Base-by-base conservation (phyloP, 2,329 filamentous ascomycete species). In the Lomentospora prolificans region DNA sequence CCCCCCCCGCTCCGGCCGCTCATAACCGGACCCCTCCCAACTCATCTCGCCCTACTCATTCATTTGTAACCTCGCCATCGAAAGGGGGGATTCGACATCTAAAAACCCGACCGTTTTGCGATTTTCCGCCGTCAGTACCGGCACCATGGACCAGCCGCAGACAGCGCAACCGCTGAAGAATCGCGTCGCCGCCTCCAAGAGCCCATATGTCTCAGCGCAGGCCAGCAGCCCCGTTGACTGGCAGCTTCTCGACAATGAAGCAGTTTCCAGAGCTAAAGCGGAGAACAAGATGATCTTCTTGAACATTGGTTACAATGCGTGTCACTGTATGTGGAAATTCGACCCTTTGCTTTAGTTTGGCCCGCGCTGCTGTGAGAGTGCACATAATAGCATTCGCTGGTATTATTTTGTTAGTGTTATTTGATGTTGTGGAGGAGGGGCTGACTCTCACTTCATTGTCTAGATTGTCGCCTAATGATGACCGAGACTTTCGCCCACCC, bases 221-320 rank as follows among this genome's bases (percentile, higher is more conserved):
- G 82, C 84, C 67, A 76, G 86, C 62, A 95, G 95, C 67, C 84
- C 85, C 1, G 91, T 97, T 36, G 84, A 85, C 63, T 99, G 94
- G 94, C 94, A 99, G 75, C 76, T 89, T 58, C 89, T 95, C 77
- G 86, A 86, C 61, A 78, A 86, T 22, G 85, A 90, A 64, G 83
- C 89, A 14, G 76, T 96, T 55, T 80, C 81, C 60, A 77, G 90
- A 51, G 92, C 94, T 14, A 87, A 82, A 68, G 81, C 77, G 62
- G 83, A 91, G 62, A 95, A 97, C 69, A 88, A 90, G 65, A 77
- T 96, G 57, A 85, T 99, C 58, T 97, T 96, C 66, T 76, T 97
- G 59, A 95, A 92, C 67, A 91, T 97, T 65, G 94, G 94, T 51
- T 99, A 96, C 74, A 87, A 87, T 19, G 90, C 94, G 44, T 97